Conservation (phyloP, 1,139 yeast genomes). For the Saccharomycopsis hybrid region DNA sequence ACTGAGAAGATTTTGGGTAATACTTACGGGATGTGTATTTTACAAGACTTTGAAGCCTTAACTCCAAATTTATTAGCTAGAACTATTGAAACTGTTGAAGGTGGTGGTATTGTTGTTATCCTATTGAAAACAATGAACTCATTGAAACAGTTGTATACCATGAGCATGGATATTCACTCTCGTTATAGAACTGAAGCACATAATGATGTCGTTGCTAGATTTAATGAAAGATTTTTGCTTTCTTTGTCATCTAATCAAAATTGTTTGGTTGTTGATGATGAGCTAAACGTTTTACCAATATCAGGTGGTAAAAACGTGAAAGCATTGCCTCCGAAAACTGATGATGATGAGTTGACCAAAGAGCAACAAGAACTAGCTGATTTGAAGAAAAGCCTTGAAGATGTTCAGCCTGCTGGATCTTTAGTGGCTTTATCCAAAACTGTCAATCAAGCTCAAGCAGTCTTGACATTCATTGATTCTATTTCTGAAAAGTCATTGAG, state of each 20-base stretch:
- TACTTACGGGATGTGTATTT: slow-evolving; percentile 95
- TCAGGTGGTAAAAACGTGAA: slow-evolving; percentile 90
- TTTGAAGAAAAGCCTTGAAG: slow-evolving; percentile 73
- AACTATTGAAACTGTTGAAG: slow-evolving; percentile 97
- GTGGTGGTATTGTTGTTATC: slow-evolving; percentile 93
- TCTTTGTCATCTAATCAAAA: slow-evolving; percentile 79
- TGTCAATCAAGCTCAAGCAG: slow-evolving; percentile 93
- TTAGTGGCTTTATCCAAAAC: slow-evolving; percentile 77
- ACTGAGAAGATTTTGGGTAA: slow-evolving; percentile 96
- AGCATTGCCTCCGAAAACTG: slow-evolving; percentile 77
- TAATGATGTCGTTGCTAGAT: slow-evolving; percentile 91
- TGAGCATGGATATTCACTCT: slow-evolving; percentile 96
- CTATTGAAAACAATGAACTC: slow-evolving; percentile 87
- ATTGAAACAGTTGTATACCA: slow-evolving; percentile 90
- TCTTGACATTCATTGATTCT: slow-evolving; percentile 86
- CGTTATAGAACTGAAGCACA: slow-evolving; percentile 98
- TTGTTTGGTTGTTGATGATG: slow-evolving; percentile 94
- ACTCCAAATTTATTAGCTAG: slow-evolving; percentile 95
- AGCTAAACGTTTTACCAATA: slow-evolving; percentile 87
- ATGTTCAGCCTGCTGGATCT: slow-evolving; percentile 91
- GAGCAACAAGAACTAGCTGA: slow-evolving; percentile 62
- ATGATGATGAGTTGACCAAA: slow-evolving; percentile 51
- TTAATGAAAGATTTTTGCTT: slow-evolving; percentile 88
- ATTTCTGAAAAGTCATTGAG: slow-evolving; percentile 84
- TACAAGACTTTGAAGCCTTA: slow-evolving; percentile 94